These are phyloP conservation scores for Macrolepiota fuliginosa DNA, from an alignment of 768 basidiomycete genomes.

Conservation along the genomic window DNA sequence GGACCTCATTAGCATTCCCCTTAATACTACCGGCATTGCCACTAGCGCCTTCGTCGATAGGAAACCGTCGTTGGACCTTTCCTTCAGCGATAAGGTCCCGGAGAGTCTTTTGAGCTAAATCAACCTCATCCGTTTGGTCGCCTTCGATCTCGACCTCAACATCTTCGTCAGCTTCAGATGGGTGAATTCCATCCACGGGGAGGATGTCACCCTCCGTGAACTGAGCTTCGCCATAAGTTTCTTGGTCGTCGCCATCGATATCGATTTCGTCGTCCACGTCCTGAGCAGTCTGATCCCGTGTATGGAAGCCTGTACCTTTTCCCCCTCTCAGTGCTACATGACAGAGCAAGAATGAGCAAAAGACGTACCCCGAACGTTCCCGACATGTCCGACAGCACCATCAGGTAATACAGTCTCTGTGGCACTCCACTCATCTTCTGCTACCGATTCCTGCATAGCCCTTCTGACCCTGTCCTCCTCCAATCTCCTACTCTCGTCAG, in stretches of 20 bases:
- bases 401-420: constrained; percentile 18
- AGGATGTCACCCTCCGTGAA: constrained; percentile 76
- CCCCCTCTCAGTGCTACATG: not conserved
- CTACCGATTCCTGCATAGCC: constrained; percentile 22
- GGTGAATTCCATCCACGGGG: constrained; percentile 24
- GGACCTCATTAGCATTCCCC: constrained; percentile 35
- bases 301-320: constrained; percentile 72
- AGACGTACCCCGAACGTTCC: constrained; percentile 44
- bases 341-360: constrained; percentile 10
- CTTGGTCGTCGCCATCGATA: constrained; percentile 74
- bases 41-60: constrained; percentile 12
- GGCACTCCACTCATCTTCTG: constrained; percentile 30
- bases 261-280: constrained; percentile 83
- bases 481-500: constrained; percentile 45
- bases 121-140: constrained; percentile 31
- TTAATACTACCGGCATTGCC: constrained; percentile 21
- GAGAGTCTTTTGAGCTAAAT: constrained; percentile 35
- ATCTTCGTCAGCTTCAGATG: constrained; percentile 31
- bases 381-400: constrained; percentile 39
- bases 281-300: constrained; percentile 49
- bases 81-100: constrained; percentile 55
- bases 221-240: constrained; percentile 64
- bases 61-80: constrained; percentile 29
- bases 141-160: constrained; percentile 42
- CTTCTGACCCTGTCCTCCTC: constrained; percentile 42